Percentiles rank a stretch among this genome's conserved stretches.
Evolutionary conservation across 208 protist genomes (phyloP).

Genomic region (Crithidia sp.): DNA sequence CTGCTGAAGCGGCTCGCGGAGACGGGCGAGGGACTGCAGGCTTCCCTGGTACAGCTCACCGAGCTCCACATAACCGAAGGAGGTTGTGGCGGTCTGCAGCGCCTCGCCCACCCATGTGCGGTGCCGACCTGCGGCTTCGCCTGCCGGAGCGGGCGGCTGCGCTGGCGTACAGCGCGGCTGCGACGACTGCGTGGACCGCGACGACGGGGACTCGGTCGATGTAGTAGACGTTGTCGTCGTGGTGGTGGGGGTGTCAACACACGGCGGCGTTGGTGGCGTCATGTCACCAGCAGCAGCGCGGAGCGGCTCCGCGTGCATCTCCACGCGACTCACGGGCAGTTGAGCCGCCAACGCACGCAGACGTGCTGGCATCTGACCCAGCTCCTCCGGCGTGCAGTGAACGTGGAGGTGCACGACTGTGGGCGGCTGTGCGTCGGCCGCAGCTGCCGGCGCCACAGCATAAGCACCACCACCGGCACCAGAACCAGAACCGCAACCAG

Average conservation of each 20-base stretch:
- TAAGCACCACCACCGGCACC: not conserved
- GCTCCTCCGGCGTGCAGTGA: conserved; percentile 68
- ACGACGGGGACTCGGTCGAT: not conserved
- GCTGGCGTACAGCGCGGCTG: not conserved
- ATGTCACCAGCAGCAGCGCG: no score
- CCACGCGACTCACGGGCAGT: conserved; percentile 19
- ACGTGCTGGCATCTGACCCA: conserved; percentile 61
- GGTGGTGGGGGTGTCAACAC: not conserved
- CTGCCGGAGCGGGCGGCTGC: not conserved
- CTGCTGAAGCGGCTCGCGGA: conserved; percentile 20
- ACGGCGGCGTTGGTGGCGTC: not conserved
- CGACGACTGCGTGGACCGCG: not conserved
- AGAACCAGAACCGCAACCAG: not conserved
- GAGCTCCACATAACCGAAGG: conserved; percentile 16
- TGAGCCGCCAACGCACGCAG: conserved; percentile 45
- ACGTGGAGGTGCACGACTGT: conserved; percentile 73
- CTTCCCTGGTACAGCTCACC: conserved; percentile 15
- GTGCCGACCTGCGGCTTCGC: not conserved
- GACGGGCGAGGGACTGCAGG: conserved; percentile 2
- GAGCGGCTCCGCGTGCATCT: conserved; percentile 16
- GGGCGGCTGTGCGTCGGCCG: not conserved
- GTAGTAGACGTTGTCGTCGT: no score
- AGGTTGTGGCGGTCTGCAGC: not conserved
- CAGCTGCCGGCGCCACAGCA: no score
- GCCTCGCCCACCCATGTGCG: conserved; percentile 20